phyloP scores from a whole-genome alignment of 768 basidiomycete species.

The Atractiella rhizophila region DNA sequence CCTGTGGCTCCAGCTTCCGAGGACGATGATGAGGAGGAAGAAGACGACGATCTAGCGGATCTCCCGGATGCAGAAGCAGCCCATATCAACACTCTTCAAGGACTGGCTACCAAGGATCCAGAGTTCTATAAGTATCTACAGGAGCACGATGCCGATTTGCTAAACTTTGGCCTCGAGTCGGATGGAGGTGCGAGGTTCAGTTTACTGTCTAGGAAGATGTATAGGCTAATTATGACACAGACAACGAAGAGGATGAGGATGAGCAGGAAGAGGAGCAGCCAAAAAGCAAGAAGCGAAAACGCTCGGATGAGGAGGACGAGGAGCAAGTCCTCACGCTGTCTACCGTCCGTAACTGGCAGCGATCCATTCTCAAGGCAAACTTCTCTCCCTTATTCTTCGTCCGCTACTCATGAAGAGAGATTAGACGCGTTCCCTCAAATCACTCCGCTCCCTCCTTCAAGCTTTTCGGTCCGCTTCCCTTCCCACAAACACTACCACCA shows the following conservation, averaged over 20 bases:
- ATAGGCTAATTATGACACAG: conserved; percentile 21
- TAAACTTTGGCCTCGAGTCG: conserved; percentile 70
- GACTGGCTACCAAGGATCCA: conserved; percentile 86
- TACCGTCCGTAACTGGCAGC: conserved; percentile 61
- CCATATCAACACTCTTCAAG: conserved; percentile 40
- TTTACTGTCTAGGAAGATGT: conserved; percentile 10
- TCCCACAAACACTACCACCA: conserved; percentile 60
- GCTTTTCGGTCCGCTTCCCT: conserved; percentile 78
- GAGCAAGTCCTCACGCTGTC: conserved; percentile 40
- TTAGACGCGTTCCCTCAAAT: conserved; percentile 61
- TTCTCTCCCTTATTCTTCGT: not conserved
- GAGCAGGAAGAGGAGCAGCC: conserved; percentile 21
- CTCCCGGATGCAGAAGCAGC: conserved; percentile 20
- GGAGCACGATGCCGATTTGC: conserved; percentile 77
- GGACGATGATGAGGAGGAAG: conserved; percentile 25
- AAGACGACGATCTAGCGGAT: conserved; percentile 17
- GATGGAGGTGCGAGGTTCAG: too few relatives aligned
- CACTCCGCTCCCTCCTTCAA: conserved; percentile 54
- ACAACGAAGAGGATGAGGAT: conserved; percentile 28
- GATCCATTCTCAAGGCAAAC: conserved; percentile 52
- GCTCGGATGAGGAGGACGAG: conserved; percentile 25
- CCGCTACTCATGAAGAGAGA: not conserved
- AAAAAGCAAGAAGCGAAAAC: conserved; percentile 27
- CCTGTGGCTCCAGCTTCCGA: too few relatives aligned
- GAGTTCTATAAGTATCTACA: conserved; percentile 95